phyloP scores from a whole-genome alignment of 148 eudicot species.

The Chenopodium suecicum region DNA sequence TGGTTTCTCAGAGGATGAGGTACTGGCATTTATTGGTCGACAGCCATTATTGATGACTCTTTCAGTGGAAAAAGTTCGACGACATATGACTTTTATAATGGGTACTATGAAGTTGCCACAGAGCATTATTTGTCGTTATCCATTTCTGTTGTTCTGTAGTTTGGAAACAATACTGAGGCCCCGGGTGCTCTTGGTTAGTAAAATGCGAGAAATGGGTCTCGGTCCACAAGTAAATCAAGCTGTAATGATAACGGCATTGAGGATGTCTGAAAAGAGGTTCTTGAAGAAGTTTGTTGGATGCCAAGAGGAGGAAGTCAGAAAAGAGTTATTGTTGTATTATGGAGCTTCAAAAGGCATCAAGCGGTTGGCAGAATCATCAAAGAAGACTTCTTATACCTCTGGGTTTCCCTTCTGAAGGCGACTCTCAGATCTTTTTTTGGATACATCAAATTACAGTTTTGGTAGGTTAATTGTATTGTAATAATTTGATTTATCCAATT shows the following conservation, averaged over 20 bases:
- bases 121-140: constrained; percentile 31
- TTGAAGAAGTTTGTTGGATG: constrained; percentile 41
- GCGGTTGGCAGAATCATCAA: constrained; percentile 58
- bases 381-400: constrained; percentile 17
- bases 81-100: constrained; percentile 68
- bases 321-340: constrained; percentile 50
- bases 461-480: not conserved
- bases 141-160: constrained; percentile 49
- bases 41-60: constrained; percentile 54
- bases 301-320: constrained; percentile 47
- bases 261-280: constrained; percentile 69
- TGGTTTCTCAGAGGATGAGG: constrained; percentile 68
- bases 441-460: not conserved
- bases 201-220: constrained; percentile 61
- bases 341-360: constrained; percentile 44
- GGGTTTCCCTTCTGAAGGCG: constrained; percentile 62
- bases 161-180: constrained; percentile 66
- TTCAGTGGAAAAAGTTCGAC: constrained; percentile 70
- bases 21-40: constrained; percentile 53
- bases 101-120: constrained; percentile 61
- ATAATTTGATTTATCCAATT: too few species aligned
- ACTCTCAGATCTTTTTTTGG: not conserved
- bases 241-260: constrained; percentile 51
- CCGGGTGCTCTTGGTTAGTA: constrained; percentile 43
- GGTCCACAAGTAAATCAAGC: constrained; percentile 51